Percentiles rank a stretch among this genome's conserved stretches.
Conservation (phyloP, 495 filamentous ascomycete species). For the Acidiella bohemica region DNA sequence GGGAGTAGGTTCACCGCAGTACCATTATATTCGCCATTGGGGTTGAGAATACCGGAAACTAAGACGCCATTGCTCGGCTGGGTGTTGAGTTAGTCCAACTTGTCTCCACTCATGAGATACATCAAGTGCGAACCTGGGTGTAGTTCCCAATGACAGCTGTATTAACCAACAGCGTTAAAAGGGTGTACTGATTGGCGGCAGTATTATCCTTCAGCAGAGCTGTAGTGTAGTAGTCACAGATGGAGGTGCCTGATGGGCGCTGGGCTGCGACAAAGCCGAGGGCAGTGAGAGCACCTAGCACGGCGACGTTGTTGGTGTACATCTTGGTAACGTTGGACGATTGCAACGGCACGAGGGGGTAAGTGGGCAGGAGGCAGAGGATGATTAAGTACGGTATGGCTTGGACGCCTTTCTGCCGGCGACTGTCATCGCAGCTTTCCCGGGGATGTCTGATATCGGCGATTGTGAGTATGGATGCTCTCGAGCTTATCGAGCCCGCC, state of each 20-base stretch:
- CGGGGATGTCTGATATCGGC: no score
- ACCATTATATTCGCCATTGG: constrained; percentile 31
- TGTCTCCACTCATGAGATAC: not conserved
- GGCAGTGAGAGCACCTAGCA: no score
- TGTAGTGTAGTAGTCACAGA: constrained; percentile 44
- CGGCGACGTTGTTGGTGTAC: no score
- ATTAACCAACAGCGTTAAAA: constrained; percentile 40
- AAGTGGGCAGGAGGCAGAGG: no score
- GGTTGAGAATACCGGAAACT: constrained; percentile 38
- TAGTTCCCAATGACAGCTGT: constrained; percentile 43
- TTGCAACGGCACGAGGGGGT: no score
- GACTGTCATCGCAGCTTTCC: no score
- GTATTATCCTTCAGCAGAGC: constrained; percentile 40
- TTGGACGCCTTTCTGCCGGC: no score
- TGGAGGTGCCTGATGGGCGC: constrained; percentile 27
- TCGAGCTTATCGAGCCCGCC: no score
- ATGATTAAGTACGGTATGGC: no score
- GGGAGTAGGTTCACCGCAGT: constrained; percentile 37
- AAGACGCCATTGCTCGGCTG: constrained; percentile 35
- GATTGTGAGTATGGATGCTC: no score
- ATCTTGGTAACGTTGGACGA: no score
- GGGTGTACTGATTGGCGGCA: constrained; percentile 36
- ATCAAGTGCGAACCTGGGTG: constrained; percentile 19
- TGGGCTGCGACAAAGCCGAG: constrained; percentile 1
- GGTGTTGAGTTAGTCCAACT: not conserved